Base-by-base conservation (phyloP, 179 eudicot genomes). In the Gypsophila paniculata region DNA sequence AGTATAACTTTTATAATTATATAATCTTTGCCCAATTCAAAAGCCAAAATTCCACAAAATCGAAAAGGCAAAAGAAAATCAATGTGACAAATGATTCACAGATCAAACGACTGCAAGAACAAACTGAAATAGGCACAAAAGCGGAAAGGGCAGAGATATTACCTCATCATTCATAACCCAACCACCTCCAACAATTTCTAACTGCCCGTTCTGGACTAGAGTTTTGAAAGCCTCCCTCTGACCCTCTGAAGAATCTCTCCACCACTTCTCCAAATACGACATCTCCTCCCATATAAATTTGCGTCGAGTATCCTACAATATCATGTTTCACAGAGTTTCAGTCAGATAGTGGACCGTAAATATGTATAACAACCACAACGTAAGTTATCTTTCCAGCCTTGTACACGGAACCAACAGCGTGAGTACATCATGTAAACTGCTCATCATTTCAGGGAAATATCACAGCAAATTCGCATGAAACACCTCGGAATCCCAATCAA, bases 131-230 rank as follows among this genome's bases (percentile, higher is more conserved):
- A 57, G 46, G 46, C 19, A 10, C 12, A 53, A 36, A 25, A 29
- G 12, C 17, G 21, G 4, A 10, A 22, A 53, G 3, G 64, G 39
- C 13, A 15, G 66, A 65, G 13, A 52, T 14, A 3, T 78, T 84
- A 95, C 99, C 97, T 95, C 99, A 75, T 95, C 99, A 80, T 95
- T 95, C 97, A 95, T 95, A 80, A 95, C 99, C 99, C 99, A 95
- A 32, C 99, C 99, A 82, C 99, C 99, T 83, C 97, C 96, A 61
- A 95, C 99, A 79, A 95, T 90, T 83, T 95, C 99, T 62, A 95
- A 72, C 77, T 95, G 99, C 59, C 97, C 97, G 82, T 79, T 88
- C 75, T 75, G 79, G 79, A 95, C 87, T 71, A 95, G 76, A 42
- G 82, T 84, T 75, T 71, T 81, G 74, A 95, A 83, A 71, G 86